Conservation (phyloP, 2,329 filamentous ascomycete genomes). For the Aspergillus fructus region DNA sequence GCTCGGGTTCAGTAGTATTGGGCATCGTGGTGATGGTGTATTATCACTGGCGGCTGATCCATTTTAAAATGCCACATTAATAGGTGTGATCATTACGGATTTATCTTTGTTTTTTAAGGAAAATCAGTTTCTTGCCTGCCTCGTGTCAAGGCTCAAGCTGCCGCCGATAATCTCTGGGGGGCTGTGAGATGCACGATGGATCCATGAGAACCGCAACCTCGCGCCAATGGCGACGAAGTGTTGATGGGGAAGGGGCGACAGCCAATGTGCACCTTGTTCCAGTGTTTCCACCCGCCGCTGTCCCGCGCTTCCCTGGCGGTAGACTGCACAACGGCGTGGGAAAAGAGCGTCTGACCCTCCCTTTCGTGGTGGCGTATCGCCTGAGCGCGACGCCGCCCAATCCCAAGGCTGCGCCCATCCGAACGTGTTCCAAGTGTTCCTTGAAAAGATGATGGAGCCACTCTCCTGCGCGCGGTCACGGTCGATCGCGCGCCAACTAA, state of each 20-base stretch:
- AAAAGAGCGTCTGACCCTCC: slow-evolving; percentile 18
- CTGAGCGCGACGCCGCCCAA: slow-evolving; percentile 28
- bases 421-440: not conserved
- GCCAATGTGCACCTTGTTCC: slow-evolving; percentile 1
- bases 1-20: no score
- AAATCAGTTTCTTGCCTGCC: not conserved
- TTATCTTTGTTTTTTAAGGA: not conserved
- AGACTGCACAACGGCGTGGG: slow-evolving; percentile 6
- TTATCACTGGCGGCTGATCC: no score
- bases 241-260: slow-evolving; percentile 12
- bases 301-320: slow-evolving; percentile 26
- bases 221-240: slow-evolving; percentile 29
- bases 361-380: slow-evolving; percentile 26
- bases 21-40: no score
- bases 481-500: slow-evolving; percentile 41
- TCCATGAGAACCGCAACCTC: slow-evolving; percentile 20
- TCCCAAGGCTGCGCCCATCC: not conserved
- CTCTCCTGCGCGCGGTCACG: slow-evolving; percentile 30
- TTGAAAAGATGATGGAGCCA: not conserved
- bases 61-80: no score
- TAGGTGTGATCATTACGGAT: not conserved
- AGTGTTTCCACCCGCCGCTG: slow-evolving; percentile 16
- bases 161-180: not conserved
- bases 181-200: not conserved
- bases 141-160: not conserved